A percentile compares a stretch with the other conserved stretches of the same genome.
Evolutionary conservation across 257 asterid genomes (phyloP).

Genomic region (Echium plantagineum): DNA sequence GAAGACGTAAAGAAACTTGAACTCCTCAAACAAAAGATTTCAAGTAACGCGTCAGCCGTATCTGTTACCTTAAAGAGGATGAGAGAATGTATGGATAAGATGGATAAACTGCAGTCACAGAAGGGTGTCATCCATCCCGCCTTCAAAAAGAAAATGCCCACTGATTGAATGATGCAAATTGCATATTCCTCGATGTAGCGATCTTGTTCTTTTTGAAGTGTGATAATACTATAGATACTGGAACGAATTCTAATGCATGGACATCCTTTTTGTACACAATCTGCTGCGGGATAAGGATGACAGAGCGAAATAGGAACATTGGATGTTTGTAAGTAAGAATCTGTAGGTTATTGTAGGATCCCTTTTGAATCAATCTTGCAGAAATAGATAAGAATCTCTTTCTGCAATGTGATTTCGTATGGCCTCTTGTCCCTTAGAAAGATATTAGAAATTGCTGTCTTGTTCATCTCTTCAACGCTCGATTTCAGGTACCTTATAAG

Average conservation of each 20-base stretch:
- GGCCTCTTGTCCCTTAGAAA: no score
- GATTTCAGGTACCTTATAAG: no score
- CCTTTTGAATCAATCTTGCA: not conserved
- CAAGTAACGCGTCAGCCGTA: slow-evolving; percentile 34
- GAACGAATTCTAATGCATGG: not conserved
- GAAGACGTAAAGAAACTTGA: slow-evolving; percentile 35
- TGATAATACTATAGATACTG: not conserved
- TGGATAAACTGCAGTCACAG: slow-evolving; percentile 40
- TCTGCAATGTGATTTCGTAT: not conserved
- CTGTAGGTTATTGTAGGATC: not conserved
- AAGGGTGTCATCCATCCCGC: slow-evolving; percentile 40
- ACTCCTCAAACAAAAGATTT: slow-evolving; percentile 59
- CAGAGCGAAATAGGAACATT: not conserved
- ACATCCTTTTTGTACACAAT: not conserved
- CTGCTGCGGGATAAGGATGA: not conserved
- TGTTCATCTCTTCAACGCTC: no score
- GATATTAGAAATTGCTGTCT: no score
- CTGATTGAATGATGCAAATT: slow-evolving; percentile 14
- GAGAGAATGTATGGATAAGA: slow-evolving; percentile 53
- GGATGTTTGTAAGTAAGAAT: not conserved
- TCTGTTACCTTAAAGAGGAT: slow-evolving; percentile 47
- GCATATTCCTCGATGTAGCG: not conserved
- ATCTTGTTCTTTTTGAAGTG: not conserved
- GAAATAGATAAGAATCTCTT: no score
- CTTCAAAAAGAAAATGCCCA: slow-evolving; percentile 47